Conservation (phyloP, 2,329 filamentous ascomycete species). For the Arthrobotrys megalospora region DNA sequence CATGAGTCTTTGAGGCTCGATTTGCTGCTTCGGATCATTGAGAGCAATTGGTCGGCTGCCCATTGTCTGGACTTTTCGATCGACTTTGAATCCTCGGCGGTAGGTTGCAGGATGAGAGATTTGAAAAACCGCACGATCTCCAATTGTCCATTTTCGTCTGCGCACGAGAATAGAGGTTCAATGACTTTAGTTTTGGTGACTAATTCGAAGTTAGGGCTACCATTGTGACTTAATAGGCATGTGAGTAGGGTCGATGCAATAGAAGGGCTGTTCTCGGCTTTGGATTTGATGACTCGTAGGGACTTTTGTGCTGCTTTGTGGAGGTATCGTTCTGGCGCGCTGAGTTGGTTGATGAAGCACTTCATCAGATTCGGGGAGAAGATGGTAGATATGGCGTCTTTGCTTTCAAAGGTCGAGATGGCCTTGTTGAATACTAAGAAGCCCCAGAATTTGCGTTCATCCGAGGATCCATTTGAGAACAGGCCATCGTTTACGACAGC, state of each 20-base stretch:
- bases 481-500: constrained; percentile 88
- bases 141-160: constrained; percentile 71
- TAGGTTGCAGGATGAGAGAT: constrained; percentile 32
- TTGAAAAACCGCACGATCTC: constrained; percentile 61
- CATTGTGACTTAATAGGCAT: constrained; percentile 61
- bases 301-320: constrained; percentile 84
- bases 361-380: constrained; percentile 88
- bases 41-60: constrained; percentile 63
- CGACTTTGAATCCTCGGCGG: constrained; percentile 55
- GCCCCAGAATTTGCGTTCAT: constrained; percentile 91
- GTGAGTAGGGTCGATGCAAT: constrained; percentile 69
- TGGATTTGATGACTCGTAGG: constrained; percentile 74
- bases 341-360: constrained; percentile 85
- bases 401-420: constrained; percentile 70
- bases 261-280: constrained; percentile 62
- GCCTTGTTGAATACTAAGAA: constrained; percentile 88
- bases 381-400: constrained; percentile 72
- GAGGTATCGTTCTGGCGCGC: constrained; percentile 82
- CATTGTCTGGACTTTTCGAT: constrained; percentile 63
- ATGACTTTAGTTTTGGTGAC: constrained; percentile 88
- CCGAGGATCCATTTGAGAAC: constrained; percentile 84
- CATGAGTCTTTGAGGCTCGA: constrained; percentile 57
- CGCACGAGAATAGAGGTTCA: constrained; percentile 78
- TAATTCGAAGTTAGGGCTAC: constrained; percentile 79
- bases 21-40: constrained; percentile 62